Evolutionary conservation across 768 basidiomycete genomes (phyloP).

Genomic region (Collybia mongolica): DNA sequence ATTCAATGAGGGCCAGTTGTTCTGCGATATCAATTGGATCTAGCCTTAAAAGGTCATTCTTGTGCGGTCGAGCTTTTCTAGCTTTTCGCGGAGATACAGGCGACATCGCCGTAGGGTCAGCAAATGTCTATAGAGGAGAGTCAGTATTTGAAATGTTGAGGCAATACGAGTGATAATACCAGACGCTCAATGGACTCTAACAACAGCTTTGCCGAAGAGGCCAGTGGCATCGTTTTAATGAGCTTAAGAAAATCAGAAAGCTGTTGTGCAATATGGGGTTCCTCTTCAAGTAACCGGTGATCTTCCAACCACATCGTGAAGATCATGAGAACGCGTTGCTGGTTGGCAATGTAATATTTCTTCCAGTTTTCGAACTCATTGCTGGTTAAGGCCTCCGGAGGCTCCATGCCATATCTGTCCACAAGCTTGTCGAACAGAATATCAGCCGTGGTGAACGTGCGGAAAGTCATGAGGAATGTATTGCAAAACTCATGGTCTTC

Average conservation of each 20-base stretch:
- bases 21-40: constrained; percentile 74
- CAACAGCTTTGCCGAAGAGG: constrained; percentile 45
- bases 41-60: constrained; percentile 62
- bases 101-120: constrained; percentile 23
- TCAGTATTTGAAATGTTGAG: constrained; percentile 5
- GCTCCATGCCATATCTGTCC: constrained; percentile 57
- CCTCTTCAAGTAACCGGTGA: constrained; percentile 61
- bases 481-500: constrained; percentile 41
- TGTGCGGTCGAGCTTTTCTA: constrained; percentile 48
- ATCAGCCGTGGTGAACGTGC: constrained; percentile 72
- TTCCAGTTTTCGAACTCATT: constrained; percentile 67
- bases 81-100: constrained; percentile 30
- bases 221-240: constrained; percentile 39
- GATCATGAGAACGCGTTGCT: constrained; percentile 56
- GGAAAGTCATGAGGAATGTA: constrained; percentile 83
- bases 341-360: constrained; percentile 59
- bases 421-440: constrained; percentile 68
- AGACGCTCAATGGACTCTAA: constrained; percentile 52
- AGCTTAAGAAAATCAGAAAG: constrained; percentile 55
- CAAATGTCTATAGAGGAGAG: constrained; percentile 37
- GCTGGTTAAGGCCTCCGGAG: constrained; percentile 46
- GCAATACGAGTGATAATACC: constrained; percentile 33
- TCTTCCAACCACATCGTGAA: constrained; percentile 64
- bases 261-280: constrained; percentile 55
- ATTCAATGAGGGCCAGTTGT: constrained; percentile 79